Base-by-base conservation (phyloP, 192 early-diverging fungal genomes). In the Linnemannia exigua region DNA sequence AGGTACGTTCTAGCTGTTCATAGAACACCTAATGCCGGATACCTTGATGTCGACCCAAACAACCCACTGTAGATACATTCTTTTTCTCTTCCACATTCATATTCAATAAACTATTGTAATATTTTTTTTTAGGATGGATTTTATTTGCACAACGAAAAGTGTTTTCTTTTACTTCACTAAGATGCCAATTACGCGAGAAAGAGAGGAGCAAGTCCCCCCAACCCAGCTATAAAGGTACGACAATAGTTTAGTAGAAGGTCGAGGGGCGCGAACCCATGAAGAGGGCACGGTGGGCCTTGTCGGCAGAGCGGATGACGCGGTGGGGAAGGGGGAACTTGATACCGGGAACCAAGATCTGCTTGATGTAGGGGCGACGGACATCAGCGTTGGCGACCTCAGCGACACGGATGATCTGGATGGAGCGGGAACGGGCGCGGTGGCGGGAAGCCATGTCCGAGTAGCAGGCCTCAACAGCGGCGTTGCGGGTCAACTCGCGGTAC, bases 301-400 rank as follows among this genome's bases (percentile, higher is more conserved):
- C 91, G 83, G 93, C 90, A 70, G 93, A 93, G 89, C 95, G 95
- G 84, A 92, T 88, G 91, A 96, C 92, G 89, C 97, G 95, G 95
- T 99, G 98, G 88, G 98, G 97, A 87, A 99, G 94, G 79, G 99
- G 99, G 96, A 99, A 99, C 91, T 93, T 94, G 92, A 99, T 94
- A 72, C 90, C 93, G 80, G 95, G 94, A 74, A 95, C 91, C 84
- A 98, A 88, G 83, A 99, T 89, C 94, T 99, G 99, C 91, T 92
- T 95, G 92, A 99, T 98, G 94, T 99, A 98, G 35, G 97, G 96
- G 88, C 99, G 98, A 86, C 96, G 95, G 47, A 91, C 87, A 87
- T 98, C 97, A 33, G 92, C 89, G 79, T 93, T 91, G 91, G 95
- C 95, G 52, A 99, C 95, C 84, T 95, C 58, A 31, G 58, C 58